A percentile compares a stretch with the other conserved stretches of the same genome.
phyloP scores from a whole-genome alignment of 441 rosid genomes.

The Theobroma grandiflorum region DNA sequence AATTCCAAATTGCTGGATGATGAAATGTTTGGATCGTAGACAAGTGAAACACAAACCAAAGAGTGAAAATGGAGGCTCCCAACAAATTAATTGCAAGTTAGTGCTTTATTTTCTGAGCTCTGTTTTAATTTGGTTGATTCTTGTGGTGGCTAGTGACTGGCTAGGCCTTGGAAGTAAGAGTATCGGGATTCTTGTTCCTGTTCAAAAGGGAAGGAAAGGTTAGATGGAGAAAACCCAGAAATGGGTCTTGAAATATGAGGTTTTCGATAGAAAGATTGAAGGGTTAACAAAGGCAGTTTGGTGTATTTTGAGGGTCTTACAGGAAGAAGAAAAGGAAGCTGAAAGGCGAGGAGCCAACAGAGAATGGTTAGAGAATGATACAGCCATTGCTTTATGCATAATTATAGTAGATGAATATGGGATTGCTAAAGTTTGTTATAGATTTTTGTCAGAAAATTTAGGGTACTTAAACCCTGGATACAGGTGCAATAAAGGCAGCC shows the following conservation, averaged over 20 bases:
- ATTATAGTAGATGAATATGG: not conserved
- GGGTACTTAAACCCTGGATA: too few species aligned
- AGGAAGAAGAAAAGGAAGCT: conserved; percentile 24
- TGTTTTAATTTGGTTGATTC: conserved; percentile 12
- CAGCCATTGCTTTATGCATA: conserved; percentile 43
- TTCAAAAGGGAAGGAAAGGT: conserved; percentile 28
- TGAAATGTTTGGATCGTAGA: too few species aligned
- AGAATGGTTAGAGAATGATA: conserved; percentile 41
- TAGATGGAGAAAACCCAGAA: conserved; percentile 29
- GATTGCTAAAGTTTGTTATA: not conserved
- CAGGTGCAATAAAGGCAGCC: too few species aligned
- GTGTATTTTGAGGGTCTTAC: conserved; percentile 33
- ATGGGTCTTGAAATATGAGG: conserved; percentile 35
- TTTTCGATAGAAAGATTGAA: conserved; percentile 31
- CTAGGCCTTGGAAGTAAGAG: conserved; percentile 36
- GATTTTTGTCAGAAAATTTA: too few species aligned
- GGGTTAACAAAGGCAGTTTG: conserved; percentile 18
- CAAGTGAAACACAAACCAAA: too few species aligned
- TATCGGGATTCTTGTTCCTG: not conserved
- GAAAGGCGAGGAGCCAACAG: conserved; percentile 40
- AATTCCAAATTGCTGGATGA: too few species aligned
- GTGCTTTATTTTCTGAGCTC: too few species aligned
- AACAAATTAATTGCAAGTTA: too few species aligned
- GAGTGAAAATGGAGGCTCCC: too few species aligned
- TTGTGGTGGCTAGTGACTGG: too few species aligned